Percentiles rank a stretch among this genome's conserved stretches.
phyloP scores from a whole-genome alignment of 495 filamentous ascomycete species.

The Talaromyces trachyspermus region DNA sequence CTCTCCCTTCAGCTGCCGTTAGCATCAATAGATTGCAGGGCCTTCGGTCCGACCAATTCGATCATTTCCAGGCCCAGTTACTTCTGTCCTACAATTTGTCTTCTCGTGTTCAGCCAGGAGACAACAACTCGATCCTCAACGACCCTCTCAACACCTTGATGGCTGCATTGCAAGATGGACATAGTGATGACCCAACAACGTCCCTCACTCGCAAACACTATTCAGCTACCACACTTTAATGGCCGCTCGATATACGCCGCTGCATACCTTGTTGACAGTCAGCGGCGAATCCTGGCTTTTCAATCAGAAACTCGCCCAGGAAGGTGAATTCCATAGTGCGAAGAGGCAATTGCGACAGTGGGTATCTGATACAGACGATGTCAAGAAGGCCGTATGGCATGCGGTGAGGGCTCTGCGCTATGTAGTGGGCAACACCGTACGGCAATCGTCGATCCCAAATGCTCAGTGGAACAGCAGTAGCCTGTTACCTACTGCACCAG shows the following conservation, averaged over 20 bases:
- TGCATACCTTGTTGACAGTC: slow-evolving; percentile 12
- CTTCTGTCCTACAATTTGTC: slow-evolving; percentile 8
- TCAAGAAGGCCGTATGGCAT: slow-evolving; percentile 15
- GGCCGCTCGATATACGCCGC: slow-evolving; percentile 10
- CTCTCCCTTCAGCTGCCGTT: slow-evolving; percentile 2
- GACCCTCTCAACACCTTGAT: neutral
- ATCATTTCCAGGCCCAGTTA: slow-evolving; percentile 11
- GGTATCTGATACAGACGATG: slow-evolving; percentile 9
- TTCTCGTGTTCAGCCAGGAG: neutral
- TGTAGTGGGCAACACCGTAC: neutral
- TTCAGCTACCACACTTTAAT: slow-evolving; percentile 13
- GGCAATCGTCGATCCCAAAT: neutral
- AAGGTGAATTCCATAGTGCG: slow-evolving; percentile 10
- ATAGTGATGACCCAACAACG: neutral
- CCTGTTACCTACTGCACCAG: neutral
- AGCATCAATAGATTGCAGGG: neutral
- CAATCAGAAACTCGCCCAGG: slow-evolving; percentile 14
- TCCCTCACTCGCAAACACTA: slow-evolving; percentile 3
- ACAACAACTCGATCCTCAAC: neutral
- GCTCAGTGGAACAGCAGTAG: neutral
- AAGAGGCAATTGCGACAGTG: slow-evolving; percentile 13
- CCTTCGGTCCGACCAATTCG: slow-evolving; percentile 3
- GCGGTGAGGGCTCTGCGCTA: slow-evolving; percentile 12
- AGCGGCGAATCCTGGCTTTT: slow-evolving; percentile 19
- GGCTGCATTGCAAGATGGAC: neutral